Percentiles rank a stretch among this genome's conserved stretches.
phyloP scores from a whole-genome alignment of 2,329 filamentous ascomycete genomes.

The Chrysoporthe cubensis region DNA sequence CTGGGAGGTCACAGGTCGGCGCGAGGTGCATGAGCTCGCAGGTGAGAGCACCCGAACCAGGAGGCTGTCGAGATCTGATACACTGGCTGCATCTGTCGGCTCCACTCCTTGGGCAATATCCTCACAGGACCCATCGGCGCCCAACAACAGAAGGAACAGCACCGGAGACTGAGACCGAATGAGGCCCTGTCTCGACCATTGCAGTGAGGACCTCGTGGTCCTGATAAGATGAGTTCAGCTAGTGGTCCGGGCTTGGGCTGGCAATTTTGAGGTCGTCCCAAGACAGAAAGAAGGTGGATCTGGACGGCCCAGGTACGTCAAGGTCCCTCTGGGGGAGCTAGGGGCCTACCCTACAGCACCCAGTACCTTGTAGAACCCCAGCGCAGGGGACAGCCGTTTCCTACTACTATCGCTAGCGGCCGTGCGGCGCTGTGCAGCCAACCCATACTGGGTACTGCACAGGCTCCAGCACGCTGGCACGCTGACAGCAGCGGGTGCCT shows the following conservation, averaged over 20 bases:
- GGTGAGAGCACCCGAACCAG: background rate
- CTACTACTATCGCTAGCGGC: conserved; percentile 10
- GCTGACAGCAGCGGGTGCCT: conserved; percentile 2
- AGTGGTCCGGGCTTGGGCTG: conserved; percentile 3
- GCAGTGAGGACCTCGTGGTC: background rate
- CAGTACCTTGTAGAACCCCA: background rate
- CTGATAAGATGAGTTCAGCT: background rate
- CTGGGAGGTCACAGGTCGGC: background rate
- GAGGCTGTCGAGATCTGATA: conserved; percentile 16
- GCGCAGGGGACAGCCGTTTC: background rate
- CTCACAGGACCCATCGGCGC: background rate
- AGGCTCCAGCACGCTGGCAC: conserved; percentile 8
- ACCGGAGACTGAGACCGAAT: background rate
- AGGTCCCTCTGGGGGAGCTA: background rate
- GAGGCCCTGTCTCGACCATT: background rate
- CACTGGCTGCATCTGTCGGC: conserved; percentile 15
- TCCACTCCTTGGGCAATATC: conserved; percentile 10
- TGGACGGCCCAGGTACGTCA: background rate
- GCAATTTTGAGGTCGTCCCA: background rate
- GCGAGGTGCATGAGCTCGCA: conserved; percentile 5
- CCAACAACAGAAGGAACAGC: conserved; percentile 4
- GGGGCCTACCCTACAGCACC: background rate
- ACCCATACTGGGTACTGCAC: background rate
- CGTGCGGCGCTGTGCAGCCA: background rate
- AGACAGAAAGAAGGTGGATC: background rate